Evolutionary conservation across 805 yeast species (phyloP).

Genomic region (Debaryomyces tyrocola): DNA sequence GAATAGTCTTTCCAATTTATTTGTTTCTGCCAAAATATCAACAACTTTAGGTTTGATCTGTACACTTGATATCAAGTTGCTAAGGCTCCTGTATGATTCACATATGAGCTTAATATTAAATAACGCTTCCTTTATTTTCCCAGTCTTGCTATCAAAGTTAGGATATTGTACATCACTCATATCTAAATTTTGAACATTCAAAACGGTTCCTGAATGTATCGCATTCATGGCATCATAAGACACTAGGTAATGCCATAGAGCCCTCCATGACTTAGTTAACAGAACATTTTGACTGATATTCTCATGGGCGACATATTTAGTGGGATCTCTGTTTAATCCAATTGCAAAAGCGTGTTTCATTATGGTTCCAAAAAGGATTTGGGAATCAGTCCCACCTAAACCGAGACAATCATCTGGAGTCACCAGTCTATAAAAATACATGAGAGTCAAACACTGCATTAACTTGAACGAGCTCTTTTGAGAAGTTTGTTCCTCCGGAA

Average conservation of each 20-base stretch:
- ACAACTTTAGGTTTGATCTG: constrained; percentile 31
- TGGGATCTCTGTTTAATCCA: constrained; percentile 43
- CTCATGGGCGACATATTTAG: constrained; percentile 26
- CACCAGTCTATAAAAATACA: constrained; percentile 34
- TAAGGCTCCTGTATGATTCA: constrained; percentile 28
- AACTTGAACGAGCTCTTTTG: constrained; percentile 33
- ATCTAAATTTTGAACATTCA: constrained; percentile 26
- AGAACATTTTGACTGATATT: constrained; percentile 26
- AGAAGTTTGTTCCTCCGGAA: constrained; percentile 29
- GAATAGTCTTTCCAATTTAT: constrained; percentile 34
- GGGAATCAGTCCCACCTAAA: constrained; percentile 39
- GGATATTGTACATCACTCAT: constrained; percentile 37
- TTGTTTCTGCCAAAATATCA: constrained; percentile 35
- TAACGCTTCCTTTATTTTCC: constrained; percentile 12
- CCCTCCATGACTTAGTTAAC: constrained; percentile 34
- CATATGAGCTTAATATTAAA: constrained; percentile 18
- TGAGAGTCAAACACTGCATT: constrained; percentile 34
- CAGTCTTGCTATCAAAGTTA: constrained; percentile 11
- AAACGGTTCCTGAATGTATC: constrained; percentile 32
- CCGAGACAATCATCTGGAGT: constrained; percentile 46
- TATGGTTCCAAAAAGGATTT: constrained; percentile 35
- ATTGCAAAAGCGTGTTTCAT: constrained; percentile 40
- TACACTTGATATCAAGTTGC: constrained; percentile 26
- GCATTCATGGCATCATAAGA: constrained; percentile 30
- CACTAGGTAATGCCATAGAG: constrained; percentile 34